Evolutionary conservation across 768 basidiomycete genomes (phyloP).

Genomic region (Suillus decipiens): DNA sequence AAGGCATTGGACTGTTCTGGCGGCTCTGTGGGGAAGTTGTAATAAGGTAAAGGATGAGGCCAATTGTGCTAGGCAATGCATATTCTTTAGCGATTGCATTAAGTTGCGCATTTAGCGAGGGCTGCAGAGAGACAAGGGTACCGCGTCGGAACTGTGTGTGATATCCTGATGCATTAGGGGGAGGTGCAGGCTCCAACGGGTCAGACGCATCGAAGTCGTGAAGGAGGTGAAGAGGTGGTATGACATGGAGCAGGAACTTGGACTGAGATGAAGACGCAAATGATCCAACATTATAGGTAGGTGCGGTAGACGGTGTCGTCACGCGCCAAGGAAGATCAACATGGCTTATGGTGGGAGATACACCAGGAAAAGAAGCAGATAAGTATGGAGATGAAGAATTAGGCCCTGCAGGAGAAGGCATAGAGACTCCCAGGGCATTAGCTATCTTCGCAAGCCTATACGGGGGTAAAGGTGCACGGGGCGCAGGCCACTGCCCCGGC

Average conservation of each 20-base stretch:
- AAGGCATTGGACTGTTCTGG: constrained; percentile 20
- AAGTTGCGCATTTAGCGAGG: constrained; percentile 81
- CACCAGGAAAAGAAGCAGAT: constrained; percentile 18
- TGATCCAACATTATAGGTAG: constrained; percentile 40
- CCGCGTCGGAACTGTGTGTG: constrained; percentile 81
- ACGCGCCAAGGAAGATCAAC: constrained; percentile 46
- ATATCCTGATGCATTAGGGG: constrained; percentile 67
- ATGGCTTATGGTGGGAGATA: constrained; percentile 20
- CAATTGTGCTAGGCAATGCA: constrained; percentile 82
- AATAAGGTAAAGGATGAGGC: constrained; percentile 82
- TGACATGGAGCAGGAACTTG: constrained; percentile 78
- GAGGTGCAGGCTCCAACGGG: constrained; percentile 49
- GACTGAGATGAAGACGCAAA: constrained; percentile 46
- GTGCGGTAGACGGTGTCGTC: constrained; percentile 47
- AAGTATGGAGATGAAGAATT: constrained; percentile 20
- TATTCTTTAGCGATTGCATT: constrained; percentile 92
- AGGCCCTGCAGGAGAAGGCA: constrained; percentile 59
- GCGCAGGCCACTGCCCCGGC: constrained; percentile 52
- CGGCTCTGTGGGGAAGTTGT: constrained; percentile 33
- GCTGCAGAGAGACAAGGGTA: constrained; percentile 81
- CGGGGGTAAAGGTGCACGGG: constrained; percentile 72
- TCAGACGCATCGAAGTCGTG: constrained; percentile 53
- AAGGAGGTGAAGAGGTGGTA: constrained; percentile 74
- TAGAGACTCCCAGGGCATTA: constrained; percentile 81
- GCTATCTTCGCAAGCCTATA: constrained; percentile 80